Percentiles rank a stretch among this genome's conserved stretches.
Evolutionary conservation across 371 early-diverging fungal species (phyloP).

Genomic region (Cokeromyces recurvatus): DNA sequence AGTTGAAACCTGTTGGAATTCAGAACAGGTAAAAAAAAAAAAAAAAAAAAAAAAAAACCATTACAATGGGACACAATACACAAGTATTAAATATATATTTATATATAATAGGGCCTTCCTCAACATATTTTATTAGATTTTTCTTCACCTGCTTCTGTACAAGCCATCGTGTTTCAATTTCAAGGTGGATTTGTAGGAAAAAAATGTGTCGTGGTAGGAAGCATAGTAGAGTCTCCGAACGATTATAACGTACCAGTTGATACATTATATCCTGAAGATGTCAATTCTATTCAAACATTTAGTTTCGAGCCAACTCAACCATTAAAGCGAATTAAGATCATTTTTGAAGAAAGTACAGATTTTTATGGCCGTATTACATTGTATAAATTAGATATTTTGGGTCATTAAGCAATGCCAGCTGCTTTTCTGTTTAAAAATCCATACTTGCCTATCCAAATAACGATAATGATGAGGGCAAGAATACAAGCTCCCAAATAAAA

Average conservation of each 20-base stretch:
- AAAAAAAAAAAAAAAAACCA: not conserved
- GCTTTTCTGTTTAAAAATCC: constrained; percentile 39
- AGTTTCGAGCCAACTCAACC: constrained; percentile 6
- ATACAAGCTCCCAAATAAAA: constrained; percentile 41
- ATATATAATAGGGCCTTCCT: constrained; percentile 58
- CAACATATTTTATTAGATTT: constrained; percentile 82
- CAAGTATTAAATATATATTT: not conserved
- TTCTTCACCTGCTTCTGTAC: constrained; percentile 40
- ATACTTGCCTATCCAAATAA: constrained; percentile 41
- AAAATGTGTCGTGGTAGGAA: constrained; percentile 50
- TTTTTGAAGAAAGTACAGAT: constrained; percentile 79
- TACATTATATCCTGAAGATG: constrained; percentile 66
- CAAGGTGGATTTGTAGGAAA: constrained; percentile 93
- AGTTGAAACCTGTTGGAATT: constrained; percentile 93
- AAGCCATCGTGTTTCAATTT: constrained; percentile 64
- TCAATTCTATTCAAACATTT: constrained; percentile 49
- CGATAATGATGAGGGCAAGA: constrained; percentile 38
- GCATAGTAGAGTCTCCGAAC: constrained; percentile 21
- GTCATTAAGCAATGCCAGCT: constrained; percentile 26
- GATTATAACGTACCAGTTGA: constrained; percentile 42
- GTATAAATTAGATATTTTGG: constrained; percentile 72
- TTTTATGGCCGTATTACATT: constrained; percentile 87
- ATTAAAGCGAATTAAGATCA: constrained; percentile 51
- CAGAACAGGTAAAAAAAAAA: constrained; percentile 64
- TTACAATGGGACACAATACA: not conserved